Base-by-base conservation (phyloP, 257 asterid species). In the Nicotiana noctiflora region DNA sequence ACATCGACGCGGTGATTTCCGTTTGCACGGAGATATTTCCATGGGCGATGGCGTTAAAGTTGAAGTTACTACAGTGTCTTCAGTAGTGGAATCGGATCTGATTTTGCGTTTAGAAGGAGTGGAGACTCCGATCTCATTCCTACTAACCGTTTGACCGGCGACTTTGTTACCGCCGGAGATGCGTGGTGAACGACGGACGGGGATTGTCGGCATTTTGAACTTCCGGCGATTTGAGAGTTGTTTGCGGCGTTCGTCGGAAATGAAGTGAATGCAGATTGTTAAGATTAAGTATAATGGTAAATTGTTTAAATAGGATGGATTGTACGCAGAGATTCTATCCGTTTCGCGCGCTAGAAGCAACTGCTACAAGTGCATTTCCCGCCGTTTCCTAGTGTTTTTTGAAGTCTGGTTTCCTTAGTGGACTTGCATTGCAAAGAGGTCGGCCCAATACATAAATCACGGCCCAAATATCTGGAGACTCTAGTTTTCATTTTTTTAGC, bases 1-100 rank as follows among this genome's bases (percentile, higher is more conserved):
- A 84, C 91, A 84, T 17, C 87, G 74, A 3, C 97, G 88, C 49
- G 97, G 93, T 61, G 93, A 91, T 83, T 95, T 95, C 86, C 87
- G 49, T 76, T 80, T 89, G 63, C 64, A 62, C 49, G 87, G 84
- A 77, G 92, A 86, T 68, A n/a, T 60, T 64, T 88, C 88, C 85
- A 80, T 57, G 18, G 90, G 88, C 55, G 83, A 77, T 3, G 75
- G 82, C 15, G 81, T 60, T 40, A 88, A 80, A 61, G 83, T 2
- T 8, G 61, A 84, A 68, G 86, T 79, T 32, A 75, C 46, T 61
- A 44, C 40, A 70, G 66, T 23, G 40, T 74, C 79, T 13, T 65
- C 32, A 44, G 52, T 32, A 10, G 19, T 12, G 68, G 88, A 85
- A 75, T 85, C 84, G 79, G 97, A 89, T 85, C 93, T 93, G 82